Base-by-base conservation (phyloP, 306 rosid species). In the Cicer cuneatum region DNA sequence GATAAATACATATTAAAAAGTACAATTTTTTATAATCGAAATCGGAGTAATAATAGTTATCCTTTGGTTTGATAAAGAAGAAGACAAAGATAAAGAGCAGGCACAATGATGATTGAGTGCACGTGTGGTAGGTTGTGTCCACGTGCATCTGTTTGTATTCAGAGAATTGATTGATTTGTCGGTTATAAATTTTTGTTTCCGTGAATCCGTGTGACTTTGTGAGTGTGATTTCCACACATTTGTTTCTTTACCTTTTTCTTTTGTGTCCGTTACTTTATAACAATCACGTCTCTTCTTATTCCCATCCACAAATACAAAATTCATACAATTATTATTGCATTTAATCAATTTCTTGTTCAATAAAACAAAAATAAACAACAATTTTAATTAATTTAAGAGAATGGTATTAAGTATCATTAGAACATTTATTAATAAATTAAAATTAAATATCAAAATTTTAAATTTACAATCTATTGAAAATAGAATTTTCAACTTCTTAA, bases 81-180 rank as follows among this genome's bases (percentile, higher is more conserved):
- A 39, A 60, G 5, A 33, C 40, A 53, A 72, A 46, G 66, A 35
- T 61, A 72, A 43, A 45, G 54, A 43, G 54, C 43, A 18, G 0
- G 10, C 2, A 65, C 41, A 41, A 65, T 73, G 84, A 89, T 85
- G 87, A 94, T 89, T 84, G 92, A 80, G 89, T 81, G 86, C 96
- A 88, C 97, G 99, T 92, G 99, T 90, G 99, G 83, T 87, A 82
- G 93, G 93, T 86, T 89, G 21, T 82, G 42, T 88, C 95, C 93
- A 92, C 96, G 96, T 90, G 96, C 88, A 85, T 58, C 58, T 87
- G 92, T 85, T 86, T 75, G 84, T 87, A 83, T 90, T 84, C 87
- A 70, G 73, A 71, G 80, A 80, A 74, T 82, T 85, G 79, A 87
- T 80, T 60, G 86, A 58, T 85, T 83, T 75, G 84, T 89, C 81